Evolutionary conservation across 805 yeast species (phyloP), one percentile per base, ranked within the genome.

Genomic region (Candida pini): DNA sequence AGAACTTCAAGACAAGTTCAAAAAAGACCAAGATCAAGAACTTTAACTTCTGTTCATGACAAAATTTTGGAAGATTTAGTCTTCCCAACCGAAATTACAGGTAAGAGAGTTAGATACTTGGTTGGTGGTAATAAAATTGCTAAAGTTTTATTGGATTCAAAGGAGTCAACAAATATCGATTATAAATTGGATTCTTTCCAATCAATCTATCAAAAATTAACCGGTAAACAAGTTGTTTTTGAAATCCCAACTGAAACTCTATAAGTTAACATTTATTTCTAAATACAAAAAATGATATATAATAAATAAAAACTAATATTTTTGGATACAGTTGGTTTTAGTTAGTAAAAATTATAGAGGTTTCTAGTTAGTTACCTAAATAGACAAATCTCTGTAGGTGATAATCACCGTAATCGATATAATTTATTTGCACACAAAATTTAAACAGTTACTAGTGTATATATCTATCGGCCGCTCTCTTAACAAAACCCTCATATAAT

Each of bases 1-100:
- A 88, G 97, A 77, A 75, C 81, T 64, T 77, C 96, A 47, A 86
- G 88, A 79, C 85, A 81, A 71, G 72, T 69, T 62, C 98, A 92
- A 78, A 89, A 92, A 89, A 89, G 98, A 81, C 98, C 98, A 71
- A 87, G 96, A 78, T 89, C 97, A 62, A 88, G 98, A 84, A 90
- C 98, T 64, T 79, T 92, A 71, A 81, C 96, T 58, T 88, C 97
- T 65, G 98, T 90, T 56, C 98, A 90, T 73, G 97, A 92, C 76
- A 86, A 87, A 71, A 76, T 90, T 75, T 86, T 90, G 70, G 98
- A 92, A 76, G 98, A 90, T 74, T 79, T 90, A 66, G 98, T 92
- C 55, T 90, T 83, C 97, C 98, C 98, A 73, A 89, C 97, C 58
- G 97, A 90, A 79, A 90, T 90, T 63, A 79, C 83, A 56, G 98